Evolutionary conservation across 805 yeast species (phyloP).

Genomic region (Metschnikowia arizonensis): DNA sequence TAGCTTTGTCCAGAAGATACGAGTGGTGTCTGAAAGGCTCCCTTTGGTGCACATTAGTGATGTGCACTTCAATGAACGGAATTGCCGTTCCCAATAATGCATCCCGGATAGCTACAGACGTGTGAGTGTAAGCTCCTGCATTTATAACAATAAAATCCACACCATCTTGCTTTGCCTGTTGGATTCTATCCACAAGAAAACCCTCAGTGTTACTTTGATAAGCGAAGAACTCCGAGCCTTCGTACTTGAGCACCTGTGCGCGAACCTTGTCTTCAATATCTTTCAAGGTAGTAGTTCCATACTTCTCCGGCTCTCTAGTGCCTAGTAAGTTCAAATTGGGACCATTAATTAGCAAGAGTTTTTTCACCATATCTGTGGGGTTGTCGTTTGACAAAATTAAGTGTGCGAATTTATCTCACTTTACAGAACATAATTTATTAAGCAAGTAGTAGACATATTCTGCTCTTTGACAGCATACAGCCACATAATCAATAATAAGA

Average conservation of each 20-base stretch:
- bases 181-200: slow-evolving; percentile 43
- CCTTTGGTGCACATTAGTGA: slow-evolving; percentile 49
- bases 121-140: slow-evolving; percentile 53
- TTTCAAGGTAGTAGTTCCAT: slow-evolving; percentile 43
- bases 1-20: slow-evolving; percentile 46
- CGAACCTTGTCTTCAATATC: slow-evolving; percentile 42
- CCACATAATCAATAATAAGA: too few relatives aligned
- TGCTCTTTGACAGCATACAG: neutral
- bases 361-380: slow-evolving; percentile 29
- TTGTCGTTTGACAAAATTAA: neutral
- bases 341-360: slow-evolving; percentile 46
- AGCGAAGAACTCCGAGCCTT: slow-evolving; percentile 29
- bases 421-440: neutral
- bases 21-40: slow-evolving; percentile 50
- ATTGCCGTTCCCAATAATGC: slow-evolving; percentile 46
- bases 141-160: slow-evolving; percentile 45
- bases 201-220: slow-evolving; percentile 48
- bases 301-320: slow-evolving; percentile 42
- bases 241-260: slow-evolving; percentile 26
- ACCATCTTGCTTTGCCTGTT: slow-evolving; percentile 41
- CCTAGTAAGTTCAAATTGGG: slow-evolving; percentile 50
- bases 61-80: slow-evolving; percentile 48
- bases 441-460: neutral
- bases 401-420: slow-evolving; percentile 1
- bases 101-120: slow-evolving; percentile 48